Base-by-base conservation (phyloP, 176 grass and related monocot species). In the Puccinellia tenuiflora region DNA sequence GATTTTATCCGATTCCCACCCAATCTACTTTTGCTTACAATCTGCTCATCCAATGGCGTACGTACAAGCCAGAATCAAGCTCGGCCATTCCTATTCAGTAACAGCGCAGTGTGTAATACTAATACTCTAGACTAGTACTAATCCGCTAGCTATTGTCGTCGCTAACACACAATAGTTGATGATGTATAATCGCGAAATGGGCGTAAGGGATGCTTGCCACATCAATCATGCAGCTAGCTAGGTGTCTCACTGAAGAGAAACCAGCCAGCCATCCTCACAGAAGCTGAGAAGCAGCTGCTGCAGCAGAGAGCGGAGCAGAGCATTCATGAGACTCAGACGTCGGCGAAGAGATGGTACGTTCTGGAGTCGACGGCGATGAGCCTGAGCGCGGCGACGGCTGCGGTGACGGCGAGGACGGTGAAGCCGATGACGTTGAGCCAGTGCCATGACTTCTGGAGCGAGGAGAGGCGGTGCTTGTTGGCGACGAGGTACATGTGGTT, bases 401-500 rank as follows among this genome's bases (percentile, higher is more conserved):
- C 92, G 6, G 85, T 79, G 60, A 83, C 33, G 4, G 89, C 65
- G 29, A 94, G 86, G 57, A 68, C 30, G 43, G 89, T 88, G 79
- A 94, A 94, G 21, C 84, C 87, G 24, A 94, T 13, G 12, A 94
- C 87, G 21, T 94, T 94, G 34, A 89, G 57, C 92, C 92, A 94
- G 77, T 94, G 92, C 92, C 92, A 94, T 8, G 47, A 75, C 68
- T 80, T 94, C 46, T 83, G 84, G 8, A 79, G 40, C 39, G 73
- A 40, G n/a, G 92, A 85, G 54, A 94, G 81, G n/a, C 87, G 84
- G 38, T 75, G 73, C 17, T 35, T 46, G 47, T 89, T 87, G 33
- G 87, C 80, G 31, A 43, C 82, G 54, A 94, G 77, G 77, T 94
- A 91, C 92, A 94, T 94, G 83, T 91, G 92, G 80, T 91, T 94